Conservation (phyloP, 495 filamentous ascomycete genomes). For the Bacidia rubella region DNA sequence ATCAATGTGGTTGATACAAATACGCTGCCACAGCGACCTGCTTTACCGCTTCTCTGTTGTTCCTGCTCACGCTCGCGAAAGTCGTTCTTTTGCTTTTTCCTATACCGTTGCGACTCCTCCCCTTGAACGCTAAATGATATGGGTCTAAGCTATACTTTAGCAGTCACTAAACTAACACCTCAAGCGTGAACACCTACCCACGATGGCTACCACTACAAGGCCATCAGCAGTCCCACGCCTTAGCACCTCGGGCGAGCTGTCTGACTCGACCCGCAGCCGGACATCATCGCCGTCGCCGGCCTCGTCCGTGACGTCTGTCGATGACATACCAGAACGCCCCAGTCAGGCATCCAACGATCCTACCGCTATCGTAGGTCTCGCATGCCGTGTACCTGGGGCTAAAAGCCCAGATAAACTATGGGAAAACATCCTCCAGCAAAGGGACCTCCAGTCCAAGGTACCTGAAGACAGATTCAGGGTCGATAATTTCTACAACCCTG, state of each 20-base stretch:
- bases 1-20: neutral
- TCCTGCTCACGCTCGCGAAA: neutral
- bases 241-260: neutral
- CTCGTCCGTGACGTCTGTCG: conserved; percentile 6
- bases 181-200: neutral
- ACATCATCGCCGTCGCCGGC: conserved; percentile 7
- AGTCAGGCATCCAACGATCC: neutral
- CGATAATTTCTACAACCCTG: conserved; percentile 27
- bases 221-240: neutral
- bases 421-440: conserved; percentile 15
- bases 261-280: neutral
- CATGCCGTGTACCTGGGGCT: conserved; percentile 16
- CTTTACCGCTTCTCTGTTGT: neutral
- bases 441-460: conserved; percentile 16
- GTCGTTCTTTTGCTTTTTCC: neutral
- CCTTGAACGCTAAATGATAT: neutral
- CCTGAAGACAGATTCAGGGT: conserved; percentile 27
- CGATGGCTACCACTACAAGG: neutral
- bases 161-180: neutral
- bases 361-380: conserved; percentile 11
- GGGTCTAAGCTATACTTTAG: neutral
- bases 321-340: neutral
- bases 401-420: conserved; percentile 13
- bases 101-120: neutral
- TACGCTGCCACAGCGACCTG: neutral